phyloP scores from a whole-genome alignment of 2,329 filamentous ascomycete species.

The Acrodontium crateriforme region DNA sequence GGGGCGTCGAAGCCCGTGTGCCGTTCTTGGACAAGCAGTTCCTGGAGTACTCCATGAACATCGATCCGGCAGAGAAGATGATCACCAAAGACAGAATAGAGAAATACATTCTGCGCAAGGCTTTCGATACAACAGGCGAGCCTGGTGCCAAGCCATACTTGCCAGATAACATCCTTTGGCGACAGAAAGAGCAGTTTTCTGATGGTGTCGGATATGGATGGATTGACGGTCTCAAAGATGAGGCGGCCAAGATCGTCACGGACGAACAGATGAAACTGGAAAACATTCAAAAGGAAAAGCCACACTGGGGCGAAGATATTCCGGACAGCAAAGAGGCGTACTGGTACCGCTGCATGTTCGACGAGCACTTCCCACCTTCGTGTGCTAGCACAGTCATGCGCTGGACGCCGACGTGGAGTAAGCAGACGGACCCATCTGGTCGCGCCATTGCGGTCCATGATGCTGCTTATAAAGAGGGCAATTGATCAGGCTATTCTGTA shows the following conservation, averaged over 20 bases:
- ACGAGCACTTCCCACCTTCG: conserved; percentile 89
- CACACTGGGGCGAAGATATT: conserved; percentile 84
- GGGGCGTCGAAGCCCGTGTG: conserved; percentile 94
- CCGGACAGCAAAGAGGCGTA: conserved; percentile 97
- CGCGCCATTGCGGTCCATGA: conserved; percentile 33
- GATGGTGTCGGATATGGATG: conserved; percentile 98
- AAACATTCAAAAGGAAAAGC: conserved; percentile 69
- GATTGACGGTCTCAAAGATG: conserved; percentile 96
- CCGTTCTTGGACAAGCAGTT: conserved; percentile 98
- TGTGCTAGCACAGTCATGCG: conserved; percentile 89
- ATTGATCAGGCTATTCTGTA: conserved; percentile 1
- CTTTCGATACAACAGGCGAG: conserved; percentile 74
- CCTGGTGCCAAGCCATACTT: conserved; percentile 73
- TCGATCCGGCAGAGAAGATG: conserved; percentile 92
- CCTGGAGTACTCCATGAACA: conserved; percentile 81
- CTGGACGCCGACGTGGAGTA: conserved; percentile 95
- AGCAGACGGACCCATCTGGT: conserved; percentile 90
- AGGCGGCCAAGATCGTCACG: conserved; percentile 74
- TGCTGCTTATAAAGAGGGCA: conserved; percentile 18
- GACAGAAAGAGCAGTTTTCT: conserved; percentile 98
- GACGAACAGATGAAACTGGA: conserved; percentile 70
- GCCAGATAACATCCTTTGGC: conserved; percentile 90
- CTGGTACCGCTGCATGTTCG: conserved; percentile 98
- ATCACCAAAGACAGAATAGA: conserved; percentile 73
- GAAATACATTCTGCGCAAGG: conserved; percentile 96